phyloP scores from a whole-genome alignment of 345 rosid species.

The Euclidium syriacum region DNA sequence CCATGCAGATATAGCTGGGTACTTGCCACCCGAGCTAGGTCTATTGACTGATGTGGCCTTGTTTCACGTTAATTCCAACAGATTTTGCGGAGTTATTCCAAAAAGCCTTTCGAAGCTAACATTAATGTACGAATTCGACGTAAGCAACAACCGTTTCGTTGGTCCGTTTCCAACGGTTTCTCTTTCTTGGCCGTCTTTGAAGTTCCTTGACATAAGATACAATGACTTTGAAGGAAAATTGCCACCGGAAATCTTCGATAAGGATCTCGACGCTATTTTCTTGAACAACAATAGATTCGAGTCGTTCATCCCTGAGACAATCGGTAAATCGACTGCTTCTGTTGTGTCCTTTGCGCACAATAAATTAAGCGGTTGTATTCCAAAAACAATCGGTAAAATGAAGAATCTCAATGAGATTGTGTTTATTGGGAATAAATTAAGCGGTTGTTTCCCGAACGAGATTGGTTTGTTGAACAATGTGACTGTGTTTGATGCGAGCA shows the following conservation, averaged over 20 bases:
- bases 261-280: slow-evolving; percentile 61
- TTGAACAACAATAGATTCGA: slow-evolving; percentile 76
- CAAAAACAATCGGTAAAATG: slow-evolving; percentile 63
- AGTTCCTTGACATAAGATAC: slow-evolving; percentile 61
- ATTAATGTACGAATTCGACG: slow-evolving; percentile 69
- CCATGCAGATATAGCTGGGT: slow-evolving; percentile 78
- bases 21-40: slow-evolving; percentile 68
- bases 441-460: slow-evolving; percentile 75
- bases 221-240: slow-evolving; percentile 73
- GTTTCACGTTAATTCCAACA: slow-evolving; percentile 69
- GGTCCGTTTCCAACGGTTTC: slow-evolving; percentile 57
- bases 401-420: slow-evolving; percentile 56
- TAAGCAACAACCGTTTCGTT: slow-evolving; percentile 83
- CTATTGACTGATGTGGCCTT: slow-evolving; percentile 54
- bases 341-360: slow-evolving; percentile 67
- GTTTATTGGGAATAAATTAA: slow-evolving; percentile 44
- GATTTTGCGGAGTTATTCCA: slow-evolving; percentile 83
- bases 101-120: slow-evolving; percentile 43
- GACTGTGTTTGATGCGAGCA: slow-evolving; percentile 58
- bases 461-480: slow-evolving; percentile 46
- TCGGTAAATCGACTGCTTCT: slow-evolving; percentile 60
- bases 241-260: slow-evolving; percentile 49
- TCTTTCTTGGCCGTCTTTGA: slow-evolving; percentile 51
- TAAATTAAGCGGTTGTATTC: slow-evolving; percentile 70
- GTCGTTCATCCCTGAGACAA: slow-evolving; percentile 55